Evolutionary conservation across 2,329 filamentous ascomycete species (phyloP), one percentile per base, ranked within the genome.

Genomic region (Cryphonectria radicalis): DNA sequence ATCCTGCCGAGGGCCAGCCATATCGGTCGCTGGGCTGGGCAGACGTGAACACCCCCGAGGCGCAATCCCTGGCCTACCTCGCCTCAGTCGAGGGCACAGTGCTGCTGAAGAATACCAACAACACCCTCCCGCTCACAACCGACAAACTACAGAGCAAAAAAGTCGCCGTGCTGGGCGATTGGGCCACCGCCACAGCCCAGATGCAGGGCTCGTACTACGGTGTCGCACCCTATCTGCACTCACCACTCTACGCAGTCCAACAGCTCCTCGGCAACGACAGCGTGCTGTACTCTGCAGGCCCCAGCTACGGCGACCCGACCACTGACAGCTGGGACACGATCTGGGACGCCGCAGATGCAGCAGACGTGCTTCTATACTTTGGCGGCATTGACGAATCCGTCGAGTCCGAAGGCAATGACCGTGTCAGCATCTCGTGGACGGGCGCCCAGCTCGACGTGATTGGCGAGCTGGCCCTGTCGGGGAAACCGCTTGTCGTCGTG

Each of bases 161-260:
- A 8, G 80, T 91, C 4, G 88, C 86, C 0, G 79, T 91, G 60
- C 80, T 91, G 40, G 89, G 89, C 0, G 84, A 84, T 63, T 91
- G 88, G 84, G 88, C 86, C 2, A 88, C 88, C 67, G 86, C 86
- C 8, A 87, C 87, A 0, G 81, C 79, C 5, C 84, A 89, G 72
- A 84, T 91, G 80, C 86, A 87, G 66, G 89, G 89, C 0, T 88
- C 88, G 75, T 91, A 91, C 78, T 82, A 77, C 70, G 89, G 89
- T 40, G 78, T 82, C 2, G 83, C 89, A 0, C 87, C 88, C 0
- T 91, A 87, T 77, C 79, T 87, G 3, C 84, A 83, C 73, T 85
- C 83, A 4, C 88, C 88, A 0, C 79, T 88, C 0, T 84, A 82
- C 42, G 87, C 88, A 14, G 72, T 43, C 14, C 69, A 67, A 40